Percentiles rank a stretch among this genome's conserved stretches.
Conservation (phyloP, 345 rosid species). For the Conringia planisiliqua region DNA sequence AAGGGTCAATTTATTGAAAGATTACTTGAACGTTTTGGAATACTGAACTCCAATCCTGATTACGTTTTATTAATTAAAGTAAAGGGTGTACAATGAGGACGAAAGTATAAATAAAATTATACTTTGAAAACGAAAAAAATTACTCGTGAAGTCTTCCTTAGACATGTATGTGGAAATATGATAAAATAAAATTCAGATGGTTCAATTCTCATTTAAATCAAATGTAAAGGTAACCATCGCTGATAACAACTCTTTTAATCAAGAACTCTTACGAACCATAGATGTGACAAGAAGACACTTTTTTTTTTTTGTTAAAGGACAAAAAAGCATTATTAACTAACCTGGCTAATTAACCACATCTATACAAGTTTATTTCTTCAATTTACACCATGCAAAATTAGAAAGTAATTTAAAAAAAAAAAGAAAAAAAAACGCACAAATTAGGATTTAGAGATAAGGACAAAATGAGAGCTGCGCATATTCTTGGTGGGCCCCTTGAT, state of each 20-base stretch:
- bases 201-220: neutral
- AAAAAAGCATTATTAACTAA: neutral
- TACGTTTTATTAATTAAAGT: too few relatives aligned
- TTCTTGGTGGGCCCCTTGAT: conserved; percentile 25
- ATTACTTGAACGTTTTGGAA: too few relatives aligned
- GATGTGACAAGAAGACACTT: neutral
- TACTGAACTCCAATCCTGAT: too few relatives aligned
- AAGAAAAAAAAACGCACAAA: too few relatives aligned
- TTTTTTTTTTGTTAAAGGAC: neutral
- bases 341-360: neutral
- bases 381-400: conserved; percentile 31
- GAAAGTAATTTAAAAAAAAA: neutral
- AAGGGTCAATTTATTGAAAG: too few relatives aligned
- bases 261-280: neutral
- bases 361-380: conserved; percentile 24
- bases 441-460: conserved; percentile 32
- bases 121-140: too few relatives aligned
- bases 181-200: neutral
- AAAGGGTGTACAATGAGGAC: too few relatives aligned
- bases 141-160: too few relatives aligned
- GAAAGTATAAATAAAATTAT: too few relatives aligned
- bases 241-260: neutral
- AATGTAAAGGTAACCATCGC: neutral
- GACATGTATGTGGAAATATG: neutral
- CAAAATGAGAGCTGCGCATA: conserved; percentile 41